A percentile compares a stretch with the other conserved stretches of the same genome.
Evolutionary conservation across 768 basidiomycete genomes (phyloP).

Genomic region (Amanita exitialis): DNA sequence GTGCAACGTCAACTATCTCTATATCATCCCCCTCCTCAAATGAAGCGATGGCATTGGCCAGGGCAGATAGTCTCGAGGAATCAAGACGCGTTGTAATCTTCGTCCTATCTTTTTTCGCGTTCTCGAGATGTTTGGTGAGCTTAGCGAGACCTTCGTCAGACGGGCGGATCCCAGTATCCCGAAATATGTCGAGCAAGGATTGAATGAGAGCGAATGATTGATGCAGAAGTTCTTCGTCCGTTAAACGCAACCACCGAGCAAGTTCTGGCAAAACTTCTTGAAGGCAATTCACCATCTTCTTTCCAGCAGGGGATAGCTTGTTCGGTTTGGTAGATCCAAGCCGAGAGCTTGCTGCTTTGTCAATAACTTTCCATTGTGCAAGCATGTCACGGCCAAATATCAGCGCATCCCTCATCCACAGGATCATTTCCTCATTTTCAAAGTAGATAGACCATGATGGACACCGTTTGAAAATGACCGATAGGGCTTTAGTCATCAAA

Average conservation of each 20-base stretch:
- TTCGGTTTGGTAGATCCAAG: conserved; percentile 14
- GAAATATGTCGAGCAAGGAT: conserved; percentile 69
- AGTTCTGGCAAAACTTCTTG: conserved; percentile 74
- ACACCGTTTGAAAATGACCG: conserved; percentile 79
- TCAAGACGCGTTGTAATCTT: conserved; percentile 45
- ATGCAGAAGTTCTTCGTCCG: conserved; percentile 85
- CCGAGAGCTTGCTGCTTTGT: conserved; percentile 44
- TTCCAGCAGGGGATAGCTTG: conserved; percentile 51
- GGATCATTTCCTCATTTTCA: conserved; percentile 76
- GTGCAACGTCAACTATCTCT: conserved; percentile 15
- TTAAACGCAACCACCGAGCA: conserved; percentile 82
- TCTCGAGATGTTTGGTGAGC: conserved; percentile 54
- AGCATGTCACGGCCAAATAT: conserved; percentile 87
- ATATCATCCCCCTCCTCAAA: conserved; percentile 60
- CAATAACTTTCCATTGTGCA: conserved; percentile 71
- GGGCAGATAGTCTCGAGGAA: conserved; percentile 44
- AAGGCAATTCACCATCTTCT: conserved; percentile 68
- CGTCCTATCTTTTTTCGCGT: conserved; percentile 40
- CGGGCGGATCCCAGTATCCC: conserved; percentile 47
- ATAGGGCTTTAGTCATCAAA: conserved; percentile 68
- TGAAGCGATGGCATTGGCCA: conserved; percentile 55
- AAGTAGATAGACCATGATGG: conserved; percentile 76
- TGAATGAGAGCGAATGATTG: conserved; percentile 82
- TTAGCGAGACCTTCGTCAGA: conserved; percentile 47
- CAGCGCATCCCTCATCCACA: conserved; percentile 98